Base-by-base conservation (phyloP, 768 basidiomycete genomes). In the Tricholomella constricta region DNA sequence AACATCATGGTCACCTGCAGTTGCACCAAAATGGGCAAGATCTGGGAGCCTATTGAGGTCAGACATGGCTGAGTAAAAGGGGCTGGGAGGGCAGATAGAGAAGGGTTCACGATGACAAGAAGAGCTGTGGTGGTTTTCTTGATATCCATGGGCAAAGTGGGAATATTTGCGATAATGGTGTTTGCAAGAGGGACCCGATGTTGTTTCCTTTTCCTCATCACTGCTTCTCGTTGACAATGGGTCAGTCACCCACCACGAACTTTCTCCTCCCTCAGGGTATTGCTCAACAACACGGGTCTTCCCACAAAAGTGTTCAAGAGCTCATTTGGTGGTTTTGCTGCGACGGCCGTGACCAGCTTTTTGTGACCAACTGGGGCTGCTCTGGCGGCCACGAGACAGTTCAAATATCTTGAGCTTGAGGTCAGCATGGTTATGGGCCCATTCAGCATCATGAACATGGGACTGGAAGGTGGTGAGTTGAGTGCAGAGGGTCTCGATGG, bases 351-450 rank as follows among this genome's bases (percentile, higher is more conserved):
- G 22, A 25, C 31, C 6, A 14, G 46, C 34, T 14, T 48, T 38
- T 22, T 6, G 23, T 15, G 32, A 37, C 35, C 46, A 47, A 11
- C 29, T 26, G 8, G 46, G 15, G 40, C 22, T 23, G 41, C 22
- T 23, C 41, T 42, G 22, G 15, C 22, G 41, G 25, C 41, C 14
- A 14, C 22, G 22, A 6, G 60, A 27, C 25, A 44, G 26, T 12
- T 43, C 35, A 15, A 47, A 14, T n/a, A 56, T 35, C 54, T 55
- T 40, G 1, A 59, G 35, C 35, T 55, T 35, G 27, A 63, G 41
- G 19, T 63, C 54, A 20, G 57, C 51, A 8, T 40, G 51, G 41
- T 65, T 59, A 31, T 17, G 46, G 11, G 37, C 51, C 9, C 46
- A 51, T 29, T 60, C 56, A 2, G 52, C 38, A 11, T 57, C 45